These are phyloP conservation scores for Calocera viscosa DNA, from an alignment of 768 basidiomycete genomes.

Conservation along the genomic window DNA sequence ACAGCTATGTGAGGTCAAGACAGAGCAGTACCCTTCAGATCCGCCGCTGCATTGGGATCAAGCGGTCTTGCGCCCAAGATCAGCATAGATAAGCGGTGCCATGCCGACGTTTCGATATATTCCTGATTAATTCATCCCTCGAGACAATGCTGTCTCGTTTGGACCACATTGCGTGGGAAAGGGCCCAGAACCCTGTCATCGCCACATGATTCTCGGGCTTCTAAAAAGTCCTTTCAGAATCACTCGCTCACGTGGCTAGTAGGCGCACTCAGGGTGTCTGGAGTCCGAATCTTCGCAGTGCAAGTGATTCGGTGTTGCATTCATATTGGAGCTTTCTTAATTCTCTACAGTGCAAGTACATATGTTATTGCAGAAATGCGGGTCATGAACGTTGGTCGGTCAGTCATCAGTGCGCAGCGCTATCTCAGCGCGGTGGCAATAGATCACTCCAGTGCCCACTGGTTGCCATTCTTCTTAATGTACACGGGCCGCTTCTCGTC, in stretches of 20 bases:
- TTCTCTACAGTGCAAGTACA: neutral
- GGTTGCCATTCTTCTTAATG: constrained; percentile 52
- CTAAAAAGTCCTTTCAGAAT: neutral
- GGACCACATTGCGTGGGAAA: neutral
- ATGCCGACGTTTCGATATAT: neutral
- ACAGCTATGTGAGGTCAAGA: too few relatives aligned
- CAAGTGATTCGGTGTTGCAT: too few relatives aligned
- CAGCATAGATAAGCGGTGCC: neutral
- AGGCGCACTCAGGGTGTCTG: neutral
- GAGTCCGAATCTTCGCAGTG: neutral
- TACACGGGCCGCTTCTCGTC: constrained; percentile 79
- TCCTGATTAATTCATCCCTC: neutral
- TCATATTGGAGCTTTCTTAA: neutral
- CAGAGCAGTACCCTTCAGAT: too few relatives aligned
- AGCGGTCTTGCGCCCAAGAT: too few relatives aligned
- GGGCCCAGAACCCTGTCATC: neutral
- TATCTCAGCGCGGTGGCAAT: neutral
- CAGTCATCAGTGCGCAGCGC: neutral
- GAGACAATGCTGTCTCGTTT: neutral
- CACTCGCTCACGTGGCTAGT: neutral
- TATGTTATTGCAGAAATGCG: neutral
- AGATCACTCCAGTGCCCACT: constrained; percentile 53
- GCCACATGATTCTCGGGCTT: neutral
- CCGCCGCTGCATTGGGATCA: too few relatives aligned
- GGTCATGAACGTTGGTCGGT: neutral